Evolutionary conservation across 1,284 basidiomycete genomes (phyloP), one percentile per base, ranked within the genome.

Genomic region (Trametes polyzona): DNA sequence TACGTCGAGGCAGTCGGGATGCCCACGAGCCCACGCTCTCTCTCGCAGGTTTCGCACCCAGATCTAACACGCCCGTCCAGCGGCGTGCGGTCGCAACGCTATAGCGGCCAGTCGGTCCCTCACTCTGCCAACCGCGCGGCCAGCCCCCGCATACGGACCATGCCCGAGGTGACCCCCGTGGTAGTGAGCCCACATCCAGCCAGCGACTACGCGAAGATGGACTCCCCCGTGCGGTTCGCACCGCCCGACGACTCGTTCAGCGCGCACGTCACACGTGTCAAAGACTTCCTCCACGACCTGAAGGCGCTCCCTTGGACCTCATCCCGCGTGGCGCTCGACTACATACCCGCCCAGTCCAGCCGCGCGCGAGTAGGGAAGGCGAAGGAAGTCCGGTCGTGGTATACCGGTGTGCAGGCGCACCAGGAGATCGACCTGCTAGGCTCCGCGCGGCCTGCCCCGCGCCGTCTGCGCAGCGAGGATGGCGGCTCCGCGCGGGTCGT

Each of bases 191-290:
- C 69, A 3, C 62, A 51, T 10, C 69, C 51, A 1, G 61, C 71
- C 4, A 58, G 62, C n/a, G 74, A 75, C 57, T 75, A 75, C 56
- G 63, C 57, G 12, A 68, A 68, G 47, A 74, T 74, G 73, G 63
- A 61, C 21, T 47, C 61, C 12, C 67, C 68, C 1, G 46, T 61
- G 19, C 62, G 58, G 26, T 49, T 56, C 23, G 52, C 62, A 19
- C 58, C 56, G 4, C 57, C 59, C 5, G 69, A 73, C 42, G 66
- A 68, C 27, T 69, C 72, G 4, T 52, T 71, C 33, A 64, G 64
- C 41, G 66, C 69, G n/a, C 71, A 71, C 51, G 35, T 71, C 58
- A 59, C 68, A 40, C 67, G 68, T 27, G 54, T 73, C 19, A 62
- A 62, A 23, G 64, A 65, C 43, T 73, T 73, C 65, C 37, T 75